Evolutionary conservation across 2,329 filamentous ascomycete genomes (phyloP).

Genomic region (Calonectria hongkongensis): DNA sequence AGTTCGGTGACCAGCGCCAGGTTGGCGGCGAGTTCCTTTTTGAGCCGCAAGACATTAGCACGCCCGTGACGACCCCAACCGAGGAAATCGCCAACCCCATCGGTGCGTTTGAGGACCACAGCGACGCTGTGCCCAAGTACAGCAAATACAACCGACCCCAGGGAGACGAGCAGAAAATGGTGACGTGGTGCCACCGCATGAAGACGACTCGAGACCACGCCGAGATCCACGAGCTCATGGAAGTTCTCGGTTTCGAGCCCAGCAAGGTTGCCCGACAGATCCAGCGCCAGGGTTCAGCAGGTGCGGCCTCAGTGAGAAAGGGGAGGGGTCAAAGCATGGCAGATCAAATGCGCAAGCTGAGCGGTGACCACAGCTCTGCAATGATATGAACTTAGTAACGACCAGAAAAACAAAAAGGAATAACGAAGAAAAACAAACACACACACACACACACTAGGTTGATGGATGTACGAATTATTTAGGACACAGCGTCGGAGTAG

Average conservation of each 20-base stretch:
- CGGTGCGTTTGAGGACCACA: slow-evolving; percentile 47
- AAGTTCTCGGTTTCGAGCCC: slow-evolving; percentile 75
- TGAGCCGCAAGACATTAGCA: slow-evolving; percentile 70
- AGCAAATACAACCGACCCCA: slow-evolving; percentile 51
- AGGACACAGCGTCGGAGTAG: slow-evolving; percentile 53
- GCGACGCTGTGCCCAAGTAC: neutral
- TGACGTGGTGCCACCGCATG: slow-evolving; percentile 91
- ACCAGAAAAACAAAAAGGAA: neutral
- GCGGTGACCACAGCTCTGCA: slow-evolving; percentile 54
- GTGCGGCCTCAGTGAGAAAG: slow-evolving; percentile 67
- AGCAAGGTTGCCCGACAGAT: slow-evolving; percentile 42
- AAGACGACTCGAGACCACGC: slow-evolving; percentile 85
- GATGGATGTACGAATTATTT: slow-evolving; percentile 36
- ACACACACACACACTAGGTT: neutral
- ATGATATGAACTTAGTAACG: slow-evolving; percentile 28
- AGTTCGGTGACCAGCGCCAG: slow-evolving; percentile 80
- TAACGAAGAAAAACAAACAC: neutral
- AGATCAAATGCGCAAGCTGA: slow-evolving; percentile 67
- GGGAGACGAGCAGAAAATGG: slow-evolving; percentile 71
- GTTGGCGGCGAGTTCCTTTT: slow-evolving; percentile 89
- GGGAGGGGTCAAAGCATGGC: slow-evolving; percentile 73
- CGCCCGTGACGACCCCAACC: slow-evolving; percentile 67
- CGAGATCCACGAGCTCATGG: slow-evolving; percentile 80
- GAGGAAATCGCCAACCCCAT: slow-evolving; percentile 56
- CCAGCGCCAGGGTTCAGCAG: slow-evolving; percentile 41